phyloP scores from a whole-genome alignment of 1,284 basidiomycete species.

The Moesziomyces sp. region DNA sequence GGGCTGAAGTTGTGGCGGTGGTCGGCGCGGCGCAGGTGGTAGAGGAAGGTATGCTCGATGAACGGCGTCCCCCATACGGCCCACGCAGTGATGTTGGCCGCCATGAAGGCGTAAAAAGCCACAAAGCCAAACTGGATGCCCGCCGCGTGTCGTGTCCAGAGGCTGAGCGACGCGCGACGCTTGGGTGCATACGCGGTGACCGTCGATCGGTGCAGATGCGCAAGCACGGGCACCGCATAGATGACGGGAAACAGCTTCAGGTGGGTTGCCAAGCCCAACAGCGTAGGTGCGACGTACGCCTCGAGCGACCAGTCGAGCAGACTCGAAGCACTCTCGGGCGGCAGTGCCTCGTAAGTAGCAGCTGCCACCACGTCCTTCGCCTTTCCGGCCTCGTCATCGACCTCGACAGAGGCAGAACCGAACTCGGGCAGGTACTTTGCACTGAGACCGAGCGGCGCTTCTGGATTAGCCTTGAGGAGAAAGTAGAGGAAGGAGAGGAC shows the following conservation, averaged over 20 bases:
- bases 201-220: constrained; percentile 71
- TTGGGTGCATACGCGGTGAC: constrained; percentile 31
- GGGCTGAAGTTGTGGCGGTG: constrained; percentile 98
- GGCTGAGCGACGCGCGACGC: constrained; percentile 16
- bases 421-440: constrained; percentile 15
- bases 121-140: constrained; percentile 78
- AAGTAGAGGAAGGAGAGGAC: constrained; percentile 78
- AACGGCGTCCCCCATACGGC: constrained; percentile 86
- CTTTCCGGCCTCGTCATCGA: background rate
- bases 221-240: constrained; percentile 82
- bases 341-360: constrained; percentile 22
- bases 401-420: constrained; percentile 2
- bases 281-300: constrained; percentile 49
- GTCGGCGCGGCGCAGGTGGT: constrained; percentile 89
- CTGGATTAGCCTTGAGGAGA: constrained; percentile 55
- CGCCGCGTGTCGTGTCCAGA: constrained; percentile 57
- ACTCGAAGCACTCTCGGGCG: constrained; percentile 43
- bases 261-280: constrained; percentile 60
- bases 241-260: constrained; percentile 80
- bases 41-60: constrained; percentile 89
- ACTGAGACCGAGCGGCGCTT: constrained; percentile 36
- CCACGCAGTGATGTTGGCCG: constrained; percentile 73
- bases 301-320: constrained; percentile 50
- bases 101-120: constrained; percentile 77
- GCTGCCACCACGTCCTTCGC: background rate